These are phyloP conservation scores for Pyrus communis DNA, from an alignment of 306 rosid species.

Conservation along the genomic window DNA sequence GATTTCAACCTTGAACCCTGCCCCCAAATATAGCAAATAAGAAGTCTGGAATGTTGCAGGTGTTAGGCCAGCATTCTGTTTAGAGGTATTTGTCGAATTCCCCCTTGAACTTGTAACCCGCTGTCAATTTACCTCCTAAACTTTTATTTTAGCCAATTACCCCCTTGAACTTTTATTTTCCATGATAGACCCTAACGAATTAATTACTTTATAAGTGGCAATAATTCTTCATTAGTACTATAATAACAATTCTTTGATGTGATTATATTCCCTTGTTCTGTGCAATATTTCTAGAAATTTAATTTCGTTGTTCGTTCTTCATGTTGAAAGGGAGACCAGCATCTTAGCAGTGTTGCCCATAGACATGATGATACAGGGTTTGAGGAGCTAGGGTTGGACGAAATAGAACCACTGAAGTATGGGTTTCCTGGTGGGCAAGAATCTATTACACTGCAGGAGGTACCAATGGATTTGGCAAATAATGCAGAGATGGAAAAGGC, in stretches of 20 bases:
- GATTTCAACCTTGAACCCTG: background rate
- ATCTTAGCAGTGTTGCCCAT: conserved; percentile 13
- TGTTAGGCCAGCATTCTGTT: background rate
- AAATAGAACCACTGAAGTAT: conserved; percentile 37
- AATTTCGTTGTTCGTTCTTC: conserved; percentile 4
- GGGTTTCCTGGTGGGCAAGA: conserved; percentile 31
- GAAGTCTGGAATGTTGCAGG: background rate
- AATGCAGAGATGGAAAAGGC: conserved; percentile 27
- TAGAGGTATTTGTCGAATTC: background rate
- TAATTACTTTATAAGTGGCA: background rate
- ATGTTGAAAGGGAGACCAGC: conserved; percentile 34
- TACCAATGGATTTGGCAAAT: conserved; percentile 30
- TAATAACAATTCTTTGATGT: background rate
- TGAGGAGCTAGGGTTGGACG: conserved; percentile 42
- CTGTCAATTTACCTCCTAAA: no score
- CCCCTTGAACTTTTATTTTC: no score
- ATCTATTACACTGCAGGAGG: conserved; percentile 35
- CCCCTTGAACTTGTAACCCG: no score
- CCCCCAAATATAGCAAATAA: background rate
- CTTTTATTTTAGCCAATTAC: no score
- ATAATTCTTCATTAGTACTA: background rate
- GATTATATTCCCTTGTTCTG: background rate
- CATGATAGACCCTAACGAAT: no score
- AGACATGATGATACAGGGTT: conserved; percentile 24
- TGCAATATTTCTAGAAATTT: background rate